A percentile compares a stretch with the other conserved stretches of the same genome.
Conservation (phyloP, 2,329 filamentous ascomycete genomes). For the Pyrenophora tritici-repentis region DNA sequence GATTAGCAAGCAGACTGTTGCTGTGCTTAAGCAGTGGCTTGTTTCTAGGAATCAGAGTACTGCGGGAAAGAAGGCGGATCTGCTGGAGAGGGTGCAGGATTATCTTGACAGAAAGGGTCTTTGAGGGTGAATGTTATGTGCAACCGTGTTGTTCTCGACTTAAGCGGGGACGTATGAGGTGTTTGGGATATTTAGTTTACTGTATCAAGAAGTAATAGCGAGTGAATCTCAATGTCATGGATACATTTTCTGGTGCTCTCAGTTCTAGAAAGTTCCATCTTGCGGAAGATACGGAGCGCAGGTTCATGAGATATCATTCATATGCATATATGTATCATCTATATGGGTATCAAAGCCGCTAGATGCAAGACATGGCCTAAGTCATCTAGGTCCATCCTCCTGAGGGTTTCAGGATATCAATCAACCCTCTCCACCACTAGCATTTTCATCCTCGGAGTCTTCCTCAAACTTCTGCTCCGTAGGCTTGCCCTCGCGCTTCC, state of each 20-base stretch:
- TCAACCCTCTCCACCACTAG: slow-evolving; percentile 42
- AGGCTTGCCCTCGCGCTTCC: slow-evolving; percentile 34
- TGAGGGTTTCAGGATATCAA: too few relatives aligned
- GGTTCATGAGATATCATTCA: too few relatives aligned
- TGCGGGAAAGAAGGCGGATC: slow-evolving; percentile 45
- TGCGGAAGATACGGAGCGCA: too few relatives aligned
- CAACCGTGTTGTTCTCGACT: too few relatives aligned
- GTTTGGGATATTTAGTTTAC: too few relatives aligned
- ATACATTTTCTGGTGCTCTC: too few relatives aligned
- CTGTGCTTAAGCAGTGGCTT: slow-evolving; percentile 41
- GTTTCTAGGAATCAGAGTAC: slow-evolving; percentile 28
- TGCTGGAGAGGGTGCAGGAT: slow-evolving; percentile 43
- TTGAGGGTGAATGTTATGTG: background rate
- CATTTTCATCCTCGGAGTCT: slow-evolving; percentile 45
- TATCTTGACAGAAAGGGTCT: slow-evolving; percentile 44
- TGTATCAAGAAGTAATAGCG: too few relatives aligned
- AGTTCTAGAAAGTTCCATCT: too few relatives aligned
- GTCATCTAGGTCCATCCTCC: too few relatives aligned
- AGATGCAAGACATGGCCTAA: background rate
- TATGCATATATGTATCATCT: background rate
- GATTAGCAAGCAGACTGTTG: slow-evolving; percentile 50
- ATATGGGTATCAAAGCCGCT: background rate
- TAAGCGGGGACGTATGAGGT: too few relatives aligned
- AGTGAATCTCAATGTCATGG: too few relatives aligned
- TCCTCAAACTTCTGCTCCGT: slow-evolving; percentile 34